Conservation (phyloP, 805 yeast genomes). For the Candida tallmaniae region DNA sequence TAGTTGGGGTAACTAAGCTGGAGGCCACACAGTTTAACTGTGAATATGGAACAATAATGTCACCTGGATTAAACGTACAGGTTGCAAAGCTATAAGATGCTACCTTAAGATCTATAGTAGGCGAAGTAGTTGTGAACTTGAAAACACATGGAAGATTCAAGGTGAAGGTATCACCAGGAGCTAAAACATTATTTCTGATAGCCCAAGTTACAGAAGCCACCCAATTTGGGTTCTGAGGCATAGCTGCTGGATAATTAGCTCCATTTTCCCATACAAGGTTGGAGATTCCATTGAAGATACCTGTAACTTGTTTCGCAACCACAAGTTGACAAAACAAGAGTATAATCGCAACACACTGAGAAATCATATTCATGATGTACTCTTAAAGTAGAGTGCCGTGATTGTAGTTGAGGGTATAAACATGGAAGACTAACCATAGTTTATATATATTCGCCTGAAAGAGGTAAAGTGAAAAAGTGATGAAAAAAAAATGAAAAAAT, state of each 20-base stretch:
- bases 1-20: constrained; percentile 9
- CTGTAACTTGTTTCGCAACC: constrained; percentile 9
- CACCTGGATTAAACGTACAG: constrained; percentile 17
- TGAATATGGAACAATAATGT: constrained; percentile 13
- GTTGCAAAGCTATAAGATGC: constrained; percentile 16
- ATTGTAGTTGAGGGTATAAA: too few relatives aligned
- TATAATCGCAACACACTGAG: too few relatives aligned
- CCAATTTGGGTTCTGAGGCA: constrained; percentile 12
- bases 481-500: too few relatives aligned
- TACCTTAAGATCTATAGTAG: constrained; percentile 11
- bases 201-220: constrained; percentile 18
- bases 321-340: background rate
- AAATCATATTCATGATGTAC: too few relatives aligned
- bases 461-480: too few relatives aligned
- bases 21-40: constrained; percentile 16
- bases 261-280: constrained; percentile 4
- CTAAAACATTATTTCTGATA: constrained; percentile 11
- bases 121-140: constrained; percentile 14
- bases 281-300: constrained; percentile 8
- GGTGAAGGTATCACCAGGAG: constrained; percentile 24
- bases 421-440: too few relatives aligned
- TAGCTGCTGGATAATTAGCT: background rate
- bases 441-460: too few relatives aligned
- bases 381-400: too few relatives aligned
- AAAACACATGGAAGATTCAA: constrained; percentile 24